Percentiles rank a stretch among this genome's conserved stretches.
These are phyloP conservation scores for Mychonastes homosphaera DNA, from an alignment of 139 green algal genomes.

Conservation along the genomic window DNA sequence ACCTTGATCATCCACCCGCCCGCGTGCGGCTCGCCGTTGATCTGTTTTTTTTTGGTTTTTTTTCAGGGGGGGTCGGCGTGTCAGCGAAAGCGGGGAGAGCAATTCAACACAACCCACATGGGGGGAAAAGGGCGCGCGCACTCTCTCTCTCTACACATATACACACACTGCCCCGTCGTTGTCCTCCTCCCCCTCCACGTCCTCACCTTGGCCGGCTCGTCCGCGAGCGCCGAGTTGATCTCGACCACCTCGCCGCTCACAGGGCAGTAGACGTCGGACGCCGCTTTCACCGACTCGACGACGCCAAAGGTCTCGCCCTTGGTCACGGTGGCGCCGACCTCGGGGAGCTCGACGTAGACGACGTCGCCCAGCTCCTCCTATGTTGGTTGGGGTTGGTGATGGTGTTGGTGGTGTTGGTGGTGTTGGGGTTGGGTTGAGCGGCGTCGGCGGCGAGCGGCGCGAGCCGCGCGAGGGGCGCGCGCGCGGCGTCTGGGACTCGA, in stretches of 20 bases:
- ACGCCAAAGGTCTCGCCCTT: conserved; percentile 85
- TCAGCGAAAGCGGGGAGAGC: too few species aligned
- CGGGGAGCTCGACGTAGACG: conserved; percentile 96
- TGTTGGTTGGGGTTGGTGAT: not conserved
- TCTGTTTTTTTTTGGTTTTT: conserved; percentile 32
- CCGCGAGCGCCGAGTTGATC: conserved; percentile 63
- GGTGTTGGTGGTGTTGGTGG: not conserved
- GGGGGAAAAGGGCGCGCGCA: too few species aligned
- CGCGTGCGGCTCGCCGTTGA: conserved; percentile 77
- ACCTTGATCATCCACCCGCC: conserved; percentile 96
- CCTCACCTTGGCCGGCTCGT: conserved; percentile 63
- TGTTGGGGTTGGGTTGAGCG: not conserved
- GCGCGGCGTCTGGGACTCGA: not conserved
- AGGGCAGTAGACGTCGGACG: conserved; percentile 88
- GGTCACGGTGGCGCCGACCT: conserved; percentile 75
- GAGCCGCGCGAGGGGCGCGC: not conserved
- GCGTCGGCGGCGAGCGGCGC: too few species aligned
- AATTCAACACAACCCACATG: too few species aligned
- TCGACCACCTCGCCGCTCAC: conserved; percentile 81
- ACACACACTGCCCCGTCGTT: not conserved
- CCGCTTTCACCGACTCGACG: conserved; percentile 98
- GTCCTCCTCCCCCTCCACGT: not conserved
- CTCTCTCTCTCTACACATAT: too few species aligned
- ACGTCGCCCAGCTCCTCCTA: conserved; percentile 90
- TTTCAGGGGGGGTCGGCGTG: too few species aligned